Percentiles rank a stretch among this genome's conserved stretches.
Evolutionary conservation across 179 eudicot species (phyloP).

Genomic region (Carnegiea gigantea): DNA sequence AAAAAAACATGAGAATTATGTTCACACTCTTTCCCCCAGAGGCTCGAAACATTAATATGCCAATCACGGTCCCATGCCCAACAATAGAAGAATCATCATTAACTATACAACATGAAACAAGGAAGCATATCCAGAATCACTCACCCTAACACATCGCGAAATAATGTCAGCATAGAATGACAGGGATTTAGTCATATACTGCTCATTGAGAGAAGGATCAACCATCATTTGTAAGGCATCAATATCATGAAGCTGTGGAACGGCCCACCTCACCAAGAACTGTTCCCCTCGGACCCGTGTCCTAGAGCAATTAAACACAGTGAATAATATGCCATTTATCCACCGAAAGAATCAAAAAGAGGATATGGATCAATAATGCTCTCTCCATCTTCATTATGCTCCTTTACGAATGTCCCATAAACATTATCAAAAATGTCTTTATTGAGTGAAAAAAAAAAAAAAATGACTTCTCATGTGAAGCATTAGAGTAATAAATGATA

Average conservation of each 20-base stretch:
- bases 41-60: neutral
- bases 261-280: constrained; percentile 79
- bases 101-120: neutral
- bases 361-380: neutral
- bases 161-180: constrained; percentile 78
- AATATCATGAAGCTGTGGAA: constrained; percentile 87
- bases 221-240: constrained; percentile 82
- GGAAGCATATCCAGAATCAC: constrained; percentile 18
- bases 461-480: too few relatives aligned
- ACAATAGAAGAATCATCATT: neutral
- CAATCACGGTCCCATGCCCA: neutral
- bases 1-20: neutral
- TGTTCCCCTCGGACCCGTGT: constrained; percentile 72
- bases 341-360: neutral
- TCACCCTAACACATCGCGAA: constrained; percentile 79
- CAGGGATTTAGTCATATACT: constrained; percentile 61
- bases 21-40: neutral
- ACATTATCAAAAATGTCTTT: too few relatives aligned
- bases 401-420: too few relatives aligned
- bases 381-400: too few relatives aligned
- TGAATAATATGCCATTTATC: neutral
- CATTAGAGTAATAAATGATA: too few relatives aligned
- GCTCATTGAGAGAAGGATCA: constrained; percentile 65
- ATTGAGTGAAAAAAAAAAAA: too few relatives aligned
- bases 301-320: constrained; percentile 30